These are phyloP conservation scores for Kurtzmaniella quercitrusa DNA, from an alignment of 1,139 yeast species.

Conservation along the genomic window DNA sequence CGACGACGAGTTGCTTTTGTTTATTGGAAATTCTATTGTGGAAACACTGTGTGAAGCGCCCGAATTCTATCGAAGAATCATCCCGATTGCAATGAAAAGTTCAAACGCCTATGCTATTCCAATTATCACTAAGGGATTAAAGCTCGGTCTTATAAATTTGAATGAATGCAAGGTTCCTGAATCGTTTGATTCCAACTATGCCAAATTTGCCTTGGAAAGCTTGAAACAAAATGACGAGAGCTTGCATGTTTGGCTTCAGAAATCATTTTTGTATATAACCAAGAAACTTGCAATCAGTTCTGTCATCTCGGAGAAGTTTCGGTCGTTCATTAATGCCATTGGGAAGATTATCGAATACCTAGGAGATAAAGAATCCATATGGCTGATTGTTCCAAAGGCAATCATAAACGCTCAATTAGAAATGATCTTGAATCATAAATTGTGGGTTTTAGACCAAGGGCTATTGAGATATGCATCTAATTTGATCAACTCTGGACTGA, in stretches of 20 bases:
- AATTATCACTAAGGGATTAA: slow-evolving; percentile 10
- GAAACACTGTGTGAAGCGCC: slow-evolving; percentile 8
- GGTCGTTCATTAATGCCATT: slow-evolving; percentile 19
- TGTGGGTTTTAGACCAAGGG: slow-evolving; percentile 41
- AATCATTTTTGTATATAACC: slow-evolving; percentile 56
- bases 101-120: background rate
- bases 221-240: slow-evolving; percentile 4
- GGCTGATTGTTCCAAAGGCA: slow-evolving; percentile 43
- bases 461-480: slow-evolving; percentile 39
- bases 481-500: slow-evolving; percentile 30
- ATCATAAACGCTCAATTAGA: slow-evolving; percentile 67
- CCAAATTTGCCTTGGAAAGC: slow-evolving; percentile 3
- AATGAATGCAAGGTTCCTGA: background rate
- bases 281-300: slow-evolving; percentile 55
- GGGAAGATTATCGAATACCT: slow-evolving; percentile 13
- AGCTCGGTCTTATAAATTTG: slow-evolving; percentile 1
- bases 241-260: slow-evolving; percentile 36
- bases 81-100: slow-evolving; percentile 11
- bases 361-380: slow-evolving; percentile 19
- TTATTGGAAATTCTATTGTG: slow-evolving; percentile 19
- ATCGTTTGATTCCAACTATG: slow-evolving; percentile 4
- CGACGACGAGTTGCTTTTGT: slow-evolving; percentile 18
- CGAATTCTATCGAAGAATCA: slow-evolving; percentile 9
- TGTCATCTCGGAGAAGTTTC: slow-evolving; percentile 29
- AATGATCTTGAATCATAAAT: slow-evolving; percentile 44